Evolutionary conservation across 2,329 filamentous ascomycete genomes (phyloP), one percentile per base, ranked within the genome.

Genomic region (Alternaria conjuncta): DNA sequence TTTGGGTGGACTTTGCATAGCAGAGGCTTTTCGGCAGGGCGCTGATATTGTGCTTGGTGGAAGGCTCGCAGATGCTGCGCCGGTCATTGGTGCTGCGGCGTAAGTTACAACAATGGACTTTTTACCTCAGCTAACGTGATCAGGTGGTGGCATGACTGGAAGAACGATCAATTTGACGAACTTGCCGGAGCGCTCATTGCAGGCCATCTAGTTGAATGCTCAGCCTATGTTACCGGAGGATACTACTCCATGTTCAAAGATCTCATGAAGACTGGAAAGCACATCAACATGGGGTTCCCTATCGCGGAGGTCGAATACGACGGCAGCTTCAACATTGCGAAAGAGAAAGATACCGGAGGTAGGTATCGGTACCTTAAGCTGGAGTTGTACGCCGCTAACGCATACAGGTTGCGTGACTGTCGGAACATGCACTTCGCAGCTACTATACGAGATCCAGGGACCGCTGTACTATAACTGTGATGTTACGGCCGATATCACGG

Each of bases 101-200:
- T 73, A 60, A 64, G 68, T 67, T 46, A 80, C 15, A 73, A 2
- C 4, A 5, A 79, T 21, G 10, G 6, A 64, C 0, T 12, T 28
- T 20, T 10, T 23, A 3, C 5, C n/a, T 32, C 5, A 1, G 23
- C 81, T 51, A 74, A 82, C 51, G 66, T 79, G 64, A 64, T 2
- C 0, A 82, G 82, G 49, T 88, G 82, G 80, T 88, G 85, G 82
- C 82, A 88, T 54, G 75, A 80, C 10, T 88, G 86, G 86, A 64
- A 67, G 1, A 79, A 66, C 21, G 68, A 70, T 32, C 67, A 84
- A n/a, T 69, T 72, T 25, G 65, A 74, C 46, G 66, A 75, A 60
- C 75, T 83, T 3, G 71, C 70, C 7, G 64, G 62, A 25, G 74
- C 81, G 0, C 75, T 82, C 12, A 74, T 83, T 6, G 79, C 78